These are phyloP conservation scores for Ceriops tagal DNA, from an alignment of 345 rosid genomes.

Conservation along the genomic window DNA sequence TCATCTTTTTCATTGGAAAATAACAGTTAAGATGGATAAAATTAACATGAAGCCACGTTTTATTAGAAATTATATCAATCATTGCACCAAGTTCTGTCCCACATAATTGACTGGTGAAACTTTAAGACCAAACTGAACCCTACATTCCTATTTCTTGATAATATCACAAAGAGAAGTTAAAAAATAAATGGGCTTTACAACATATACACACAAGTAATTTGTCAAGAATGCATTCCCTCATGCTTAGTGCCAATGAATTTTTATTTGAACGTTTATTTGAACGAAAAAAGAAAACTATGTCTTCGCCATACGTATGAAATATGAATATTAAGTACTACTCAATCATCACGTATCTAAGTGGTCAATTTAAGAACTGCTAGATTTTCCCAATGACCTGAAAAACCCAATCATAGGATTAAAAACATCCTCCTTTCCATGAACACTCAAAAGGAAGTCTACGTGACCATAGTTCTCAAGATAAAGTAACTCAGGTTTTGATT, in stretches of 20 bases:
- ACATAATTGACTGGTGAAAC: too few species aligned
- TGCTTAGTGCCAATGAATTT: too few species aligned
- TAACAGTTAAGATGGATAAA: too few species aligned
- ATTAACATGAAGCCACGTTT: too few species aligned
- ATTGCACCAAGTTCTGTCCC: too few species aligned
- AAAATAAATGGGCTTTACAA: constrained; percentile 8
- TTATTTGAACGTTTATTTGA: not conserved
- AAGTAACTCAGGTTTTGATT: constrained; percentile 52
- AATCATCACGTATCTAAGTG: too few species aligned
- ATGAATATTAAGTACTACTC: too few species aligned
- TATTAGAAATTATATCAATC: too few species aligned
- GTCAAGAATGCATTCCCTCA: not conserved
- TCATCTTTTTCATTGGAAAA: too few species aligned
- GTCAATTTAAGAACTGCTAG: not conserved
- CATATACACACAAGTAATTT: constrained; percentile 13
- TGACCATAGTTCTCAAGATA: constrained; percentile 79
- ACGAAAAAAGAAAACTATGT: constrained; percentile 11
- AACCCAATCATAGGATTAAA: constrained; percentile 56
- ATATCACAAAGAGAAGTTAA: not conserved
- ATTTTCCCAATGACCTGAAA: constrained; percentile 52
- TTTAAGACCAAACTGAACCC: not conserved
- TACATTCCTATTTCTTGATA: not conserved
- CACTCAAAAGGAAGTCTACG: constrained; percentile 58
- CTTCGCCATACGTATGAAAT: too few species aligned
- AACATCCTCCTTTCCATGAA: constrained; percentile 58